Conservation (phyloP, 495 filamentous ascomycete species). For the Annulohypoxylon stygium region DNA sequence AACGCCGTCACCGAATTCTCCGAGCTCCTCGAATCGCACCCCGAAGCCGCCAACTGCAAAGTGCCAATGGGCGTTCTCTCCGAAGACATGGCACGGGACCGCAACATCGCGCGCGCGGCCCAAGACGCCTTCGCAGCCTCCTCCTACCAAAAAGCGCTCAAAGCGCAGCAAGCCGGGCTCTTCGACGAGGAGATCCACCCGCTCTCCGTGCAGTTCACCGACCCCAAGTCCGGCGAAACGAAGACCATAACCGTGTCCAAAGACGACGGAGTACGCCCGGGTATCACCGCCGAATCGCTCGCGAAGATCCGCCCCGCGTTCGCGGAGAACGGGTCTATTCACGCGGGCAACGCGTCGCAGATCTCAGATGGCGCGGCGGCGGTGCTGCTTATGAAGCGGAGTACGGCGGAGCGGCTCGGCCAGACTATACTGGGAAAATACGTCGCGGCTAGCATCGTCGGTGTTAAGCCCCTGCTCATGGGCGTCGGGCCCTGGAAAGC, state of each 20-base stretch:
- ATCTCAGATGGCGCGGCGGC: constrained; percentile 97
- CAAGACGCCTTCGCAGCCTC: constrained; percentile 92
- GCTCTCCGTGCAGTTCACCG: constrained; percentile 82
- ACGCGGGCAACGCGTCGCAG: constrained; percentile 95
- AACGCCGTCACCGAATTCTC: constrained; percentile 94
- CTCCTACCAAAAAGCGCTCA: constrained; percentile 89
- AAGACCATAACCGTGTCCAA: constrained; percentile 84
- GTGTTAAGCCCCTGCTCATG: constrained; percentile 94
- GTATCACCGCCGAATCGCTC: constrained; percentile 88
- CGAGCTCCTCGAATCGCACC: constrained; percentile 85
- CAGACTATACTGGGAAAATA: constrained; percentile 91
- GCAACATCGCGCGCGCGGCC: constrained; percentile 73
- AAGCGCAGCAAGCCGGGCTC: constrained; percentile 87
- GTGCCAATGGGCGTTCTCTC: constrained; percentile 97
- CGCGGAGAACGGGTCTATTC: constrained; percentile 90
- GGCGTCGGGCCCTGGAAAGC: constrained; percentile 96
- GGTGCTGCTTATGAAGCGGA: constrained; percentile 94
- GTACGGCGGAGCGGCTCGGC: constrained; percentile 86
- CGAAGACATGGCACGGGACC: constrained; percentile 93
- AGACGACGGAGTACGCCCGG: constrained; percentile 88
- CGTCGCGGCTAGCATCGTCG: constrained; percentile 84
- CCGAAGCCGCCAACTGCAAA: constrained; percentile 93
- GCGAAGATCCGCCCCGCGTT: constrained; percentile 93
- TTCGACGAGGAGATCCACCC: constrained; percentile 95
- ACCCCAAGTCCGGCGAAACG: constrained; percentile 91